Base-by-base conservation (phyloP, 495 filamentous ascomycete genomes). In the Penicillium nucicola region DNA sequence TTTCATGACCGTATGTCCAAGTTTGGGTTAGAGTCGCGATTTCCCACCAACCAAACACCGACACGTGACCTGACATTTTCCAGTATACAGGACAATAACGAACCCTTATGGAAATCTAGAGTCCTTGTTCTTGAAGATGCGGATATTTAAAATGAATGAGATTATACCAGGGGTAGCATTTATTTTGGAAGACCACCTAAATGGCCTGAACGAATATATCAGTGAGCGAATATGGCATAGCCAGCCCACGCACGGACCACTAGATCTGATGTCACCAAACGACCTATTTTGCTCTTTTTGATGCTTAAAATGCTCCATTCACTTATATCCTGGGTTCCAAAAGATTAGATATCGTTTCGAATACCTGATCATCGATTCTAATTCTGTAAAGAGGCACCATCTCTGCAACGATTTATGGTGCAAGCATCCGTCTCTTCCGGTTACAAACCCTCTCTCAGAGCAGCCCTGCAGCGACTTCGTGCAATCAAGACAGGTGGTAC, bases 181-280 rank as follows among this genome's bases (percentile, higher is more conserved):
- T 23, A 23, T 23, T 23, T 23, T 23, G 2, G 22, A 23, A 23
- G 22, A 23, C 22, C 7, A 23, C 15, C 36, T 10, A 38, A 15
- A 20, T 20, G 36, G 36, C 15, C 22, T 12, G 7, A 5, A 28
- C 25, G 7, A 8, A 1, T 9, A 3, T 28, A 9, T 9, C 25
- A 9, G 0, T 28, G 7, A 9, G 7, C 25, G 2, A 8, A 8
- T 8, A 5, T 6, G 7, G 4, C 7, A 28, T 28, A 28, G 7
- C 25, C 7, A 9, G n/a, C n/a, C 30, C 22, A 38, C 15, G 45
- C 45, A 48, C 45, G 13, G 45, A 32, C 45, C 45, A 48, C 8
- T 9, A 33, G 36, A 48, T 10, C 13, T 48, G 36, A 48, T 48
- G 45, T 48, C 45, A 41, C 36, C 18, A n/a, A n/a, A 2, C n/a